A percentile compares a stretch with the other conserved stretches of the same genome.
phyloP scores from a whole-genome alignment of 352 stramenopile genomes.

The Pythium aristosporum region DNA sequence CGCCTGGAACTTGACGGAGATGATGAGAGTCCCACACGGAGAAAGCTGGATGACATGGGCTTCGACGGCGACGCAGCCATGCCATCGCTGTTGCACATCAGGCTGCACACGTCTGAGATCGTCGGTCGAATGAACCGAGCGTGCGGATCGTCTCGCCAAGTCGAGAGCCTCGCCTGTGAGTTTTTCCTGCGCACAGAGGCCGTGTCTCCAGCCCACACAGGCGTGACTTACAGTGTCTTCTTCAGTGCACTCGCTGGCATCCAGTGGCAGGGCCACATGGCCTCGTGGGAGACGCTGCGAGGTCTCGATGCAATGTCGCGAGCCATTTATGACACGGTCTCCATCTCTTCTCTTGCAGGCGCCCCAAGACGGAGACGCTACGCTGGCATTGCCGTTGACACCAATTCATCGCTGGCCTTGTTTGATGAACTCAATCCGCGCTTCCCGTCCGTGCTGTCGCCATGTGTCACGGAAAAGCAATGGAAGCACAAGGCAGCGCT shows the following conservation, averaged over 20 bases:
- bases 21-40: constrained; percentile 6
- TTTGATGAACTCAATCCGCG: constrained; percentile 62
- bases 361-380: background rate
- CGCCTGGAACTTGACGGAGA: constrained; percentile 7
- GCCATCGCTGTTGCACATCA: constrained; percentile 56
- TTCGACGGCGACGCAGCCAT: constrained; percentile 46
- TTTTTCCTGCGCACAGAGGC: constrained; percentile 44
- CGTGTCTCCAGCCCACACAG: background rate
- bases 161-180: constrained; percentile 41
- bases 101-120: constrained; percentile 52
- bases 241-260: constrained; percentile 47
- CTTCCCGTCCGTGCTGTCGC: constrained; percentile 58
- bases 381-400: background rate
- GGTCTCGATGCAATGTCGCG: constrained; percentile 39
- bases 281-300: constrained; percentile 46
- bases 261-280: constrained; percentile 36
- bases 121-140: constrained; percentile 49
- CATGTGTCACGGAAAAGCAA: constrained; percentile 40
- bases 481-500: constrained; percentile 53
- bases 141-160: constrained; percentile 27
- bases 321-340: constrained; percentile 28
- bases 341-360: background rate
- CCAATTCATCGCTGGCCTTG: constrained; percentile 17
- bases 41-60: constrained; percentile 24
- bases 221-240: background rate